These are phyloP conservation scores for Ganoderma sinense DNA, from an alignment of 1,284 basidiomycete species.

Conservation along the genomic window DNA sequence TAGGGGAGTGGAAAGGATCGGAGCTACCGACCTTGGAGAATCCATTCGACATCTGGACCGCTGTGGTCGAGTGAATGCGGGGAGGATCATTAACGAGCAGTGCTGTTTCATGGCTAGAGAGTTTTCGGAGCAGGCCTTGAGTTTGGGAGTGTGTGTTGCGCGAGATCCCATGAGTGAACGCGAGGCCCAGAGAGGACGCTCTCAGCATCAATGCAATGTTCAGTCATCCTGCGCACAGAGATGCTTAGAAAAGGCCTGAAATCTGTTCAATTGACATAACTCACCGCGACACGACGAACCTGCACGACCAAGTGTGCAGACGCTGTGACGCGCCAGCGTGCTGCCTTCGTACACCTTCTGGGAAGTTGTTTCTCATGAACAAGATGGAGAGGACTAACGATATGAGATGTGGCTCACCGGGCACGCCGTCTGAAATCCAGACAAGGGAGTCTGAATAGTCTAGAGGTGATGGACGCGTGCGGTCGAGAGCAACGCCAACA, in stretches of 20 bases:
- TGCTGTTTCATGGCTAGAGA: slow-evolving; percentile 25
- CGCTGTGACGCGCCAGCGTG: slow-evolving; percentile 32
- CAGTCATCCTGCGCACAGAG: slow-evolving; percentile 69
- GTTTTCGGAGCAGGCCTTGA: slow-evolving; percentile 28
- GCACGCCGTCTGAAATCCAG: slow-evolving; percentile 9
- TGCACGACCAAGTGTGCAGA: slow-evolving; percentile 25
- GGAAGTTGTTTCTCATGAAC: not conserved
- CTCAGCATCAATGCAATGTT: slow-evolving; percentile 77
- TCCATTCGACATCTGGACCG: slow-evolving; percentile 15
- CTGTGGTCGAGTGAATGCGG: slow-evolving; percentile 19
- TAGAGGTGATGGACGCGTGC: slow-evolving; percentile 21
- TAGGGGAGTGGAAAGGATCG: not conserved
- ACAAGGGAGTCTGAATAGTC: slow-evolving; percentile 17
- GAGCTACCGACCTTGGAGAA: slow-evolving; percentile 1
- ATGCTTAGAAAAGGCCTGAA: not conserved
- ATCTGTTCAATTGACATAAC: slow-evolving; percentile 30
- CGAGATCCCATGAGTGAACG: slow-evolving; percentile 40
- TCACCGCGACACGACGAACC: slow-evolving; percentile 54
- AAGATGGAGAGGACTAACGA: not conserved
- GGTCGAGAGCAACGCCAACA: slow-evolving; percentile 17
- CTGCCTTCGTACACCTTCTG: slow-evolving; percentile 19
- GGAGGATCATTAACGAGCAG: slow-evolving; percentile 13
- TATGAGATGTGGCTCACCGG: slow-evolving; percentile 2
- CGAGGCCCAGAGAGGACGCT: slow-evolving; percentile 78
- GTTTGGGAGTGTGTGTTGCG: slow-evolving; percentile 31